Conservation (phyloP, 192 early-diverging fungal genomes). For the Bifiguratus adelaidae region DNA sequence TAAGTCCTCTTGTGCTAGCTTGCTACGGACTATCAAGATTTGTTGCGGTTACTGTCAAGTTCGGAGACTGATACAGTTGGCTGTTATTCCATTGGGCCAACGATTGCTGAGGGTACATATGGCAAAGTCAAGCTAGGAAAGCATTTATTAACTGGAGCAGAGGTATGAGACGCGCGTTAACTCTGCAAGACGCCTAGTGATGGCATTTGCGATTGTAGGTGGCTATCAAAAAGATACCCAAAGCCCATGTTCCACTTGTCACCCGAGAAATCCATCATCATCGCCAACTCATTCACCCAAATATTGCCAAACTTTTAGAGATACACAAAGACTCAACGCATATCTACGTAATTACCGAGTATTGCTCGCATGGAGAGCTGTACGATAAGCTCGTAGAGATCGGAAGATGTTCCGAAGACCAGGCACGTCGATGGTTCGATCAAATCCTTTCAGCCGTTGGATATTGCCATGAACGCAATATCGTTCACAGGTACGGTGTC, state of each 20-base stretch:
- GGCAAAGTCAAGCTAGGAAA: constrained; percentile 54
- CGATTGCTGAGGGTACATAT: constrained; percentile 46
- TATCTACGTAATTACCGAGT: constrained; percentile 78
- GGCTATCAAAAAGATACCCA: constrained; percentile 50
- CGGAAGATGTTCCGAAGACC: constrained; percentile 26
- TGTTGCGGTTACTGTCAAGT: constrained; percentile 48
- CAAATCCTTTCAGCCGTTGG: constrained; percentile 36
- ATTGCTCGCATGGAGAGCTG: constrained; percentile 60
- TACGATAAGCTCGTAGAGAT: constrained; percentile 31
- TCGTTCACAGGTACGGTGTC: constrained; percentile 31
- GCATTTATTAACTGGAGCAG: constrained; percentile 44
- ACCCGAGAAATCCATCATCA: constrained; percentile 54
- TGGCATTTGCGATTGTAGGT: constrained; percentile 24
- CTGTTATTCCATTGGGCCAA: constrained; percentile 40
- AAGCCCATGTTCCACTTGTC: constrained; percentile 41
- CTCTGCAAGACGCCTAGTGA: background rate
- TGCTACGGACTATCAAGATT: constrained; percentile 43
- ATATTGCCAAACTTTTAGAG: constrained; percentile 71
- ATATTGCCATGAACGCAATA: constrained; percentile 38
- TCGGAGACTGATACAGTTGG: constrained; percentile 38
- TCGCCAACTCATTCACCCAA: constrained; percentile 64
- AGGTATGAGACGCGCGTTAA: constrained; percentile 1
- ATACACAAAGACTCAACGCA: constrained; percentile 58
- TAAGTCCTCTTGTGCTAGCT: constrained; percentile 24
- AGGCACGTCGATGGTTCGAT: constrained; percentile 33